Percentiles rank a stretch among this genome's conserved stretches.
These are phyloP conservation scores for Lentinula sp. DNA, from an alignment of 768 basidiomycete genomes.

Conservation along the genomic window DNA sequence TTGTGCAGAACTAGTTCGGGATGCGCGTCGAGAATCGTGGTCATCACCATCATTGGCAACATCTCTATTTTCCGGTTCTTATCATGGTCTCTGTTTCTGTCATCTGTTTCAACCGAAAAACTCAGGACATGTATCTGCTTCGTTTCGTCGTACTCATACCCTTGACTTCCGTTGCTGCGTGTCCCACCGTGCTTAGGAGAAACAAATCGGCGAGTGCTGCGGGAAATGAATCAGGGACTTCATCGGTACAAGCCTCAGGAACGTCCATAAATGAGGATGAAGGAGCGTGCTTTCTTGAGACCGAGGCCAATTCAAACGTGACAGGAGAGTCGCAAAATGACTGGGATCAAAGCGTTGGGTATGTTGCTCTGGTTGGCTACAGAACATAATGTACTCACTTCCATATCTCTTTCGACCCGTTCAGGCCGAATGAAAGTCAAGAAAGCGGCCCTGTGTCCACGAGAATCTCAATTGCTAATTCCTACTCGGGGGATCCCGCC, in stretches of 20 bases:
- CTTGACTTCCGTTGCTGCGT: not conserved
- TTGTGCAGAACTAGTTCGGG: not conserved
- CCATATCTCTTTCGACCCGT: not conserved
- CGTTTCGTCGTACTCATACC: not conserved
- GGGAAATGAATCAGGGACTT: not conserved
- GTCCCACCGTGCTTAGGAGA: not conserved
- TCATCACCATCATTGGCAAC: not conserved
- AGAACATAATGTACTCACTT: not conserved
- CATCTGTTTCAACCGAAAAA: no score
- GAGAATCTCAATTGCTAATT: not conserved
- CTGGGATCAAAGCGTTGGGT: not conserved
- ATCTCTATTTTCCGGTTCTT: not conserved
- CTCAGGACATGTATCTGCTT: not conserved
- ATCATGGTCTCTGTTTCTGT: no score
- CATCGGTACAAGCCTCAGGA: not conserved
- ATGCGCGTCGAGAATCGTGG: not conserved
- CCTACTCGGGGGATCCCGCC: not conserved
- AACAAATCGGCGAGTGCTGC: not conserved
- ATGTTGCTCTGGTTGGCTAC: not conserved
- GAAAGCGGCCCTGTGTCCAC: not conserved
- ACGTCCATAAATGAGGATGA: not conserved
- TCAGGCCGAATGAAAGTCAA: not conserved
- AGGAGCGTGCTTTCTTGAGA: not conserved
- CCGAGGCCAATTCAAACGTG: not conserved
- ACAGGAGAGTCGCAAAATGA: not conserved